These are phyloP conservation scores for Scenedesmus sp. DNA, from an alignment of 163 green algal genomes.

Conservation along the genomic window DNA sequence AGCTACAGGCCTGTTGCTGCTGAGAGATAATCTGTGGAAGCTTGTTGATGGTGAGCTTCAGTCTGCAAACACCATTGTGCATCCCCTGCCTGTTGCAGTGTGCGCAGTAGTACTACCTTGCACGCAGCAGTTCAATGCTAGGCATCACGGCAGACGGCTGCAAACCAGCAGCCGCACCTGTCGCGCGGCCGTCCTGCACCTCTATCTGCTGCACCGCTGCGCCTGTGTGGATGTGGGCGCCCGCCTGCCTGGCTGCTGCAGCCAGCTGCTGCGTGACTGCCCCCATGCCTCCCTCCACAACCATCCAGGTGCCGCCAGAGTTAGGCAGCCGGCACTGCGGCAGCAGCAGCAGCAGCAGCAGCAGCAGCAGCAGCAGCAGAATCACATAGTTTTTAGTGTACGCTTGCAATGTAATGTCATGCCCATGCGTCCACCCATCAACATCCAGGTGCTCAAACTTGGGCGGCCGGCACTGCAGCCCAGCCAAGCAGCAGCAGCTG, in stretches of 20 bases:
- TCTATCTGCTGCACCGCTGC: slow-evolving; percentile 52
- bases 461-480: slow-evolving; percentile 64
- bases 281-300: slow-evolving; percentile 75
- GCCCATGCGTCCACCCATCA: slow-evolving; percentile 75
- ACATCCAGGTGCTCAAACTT: slow-evolving; percentile 72
- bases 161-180: background rate
- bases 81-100: too few relatives aligned
- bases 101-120: too few relatives aligned
- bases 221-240: slow-evolving; percentile 63
- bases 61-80: too few relatives aligned
- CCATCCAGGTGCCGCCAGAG: slow-evolving; percentile 72
- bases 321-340: slow-evolving; percentile 66
- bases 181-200: slow-evolving; percentile 46
- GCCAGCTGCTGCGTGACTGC: slow-evolving; percentile 68
- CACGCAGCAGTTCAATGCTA: too few relatives aligned
- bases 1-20: too few relatives aligned
- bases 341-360: background rate
- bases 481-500: background rate
- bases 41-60: too few relatives aligned
- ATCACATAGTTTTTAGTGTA: background rate
- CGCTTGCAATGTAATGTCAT: background rate
- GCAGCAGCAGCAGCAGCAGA: background rate
- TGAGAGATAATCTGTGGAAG: too few relatives aligned
- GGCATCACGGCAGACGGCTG: too few relatives aligned
- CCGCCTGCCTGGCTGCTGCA: slow-evolving; percentile 56